These are phyloP conservation scores for Diplosphaera chodatii DNA, from an alignment of 139 green algal genomes.

Conservation along the genomic window DNA sequence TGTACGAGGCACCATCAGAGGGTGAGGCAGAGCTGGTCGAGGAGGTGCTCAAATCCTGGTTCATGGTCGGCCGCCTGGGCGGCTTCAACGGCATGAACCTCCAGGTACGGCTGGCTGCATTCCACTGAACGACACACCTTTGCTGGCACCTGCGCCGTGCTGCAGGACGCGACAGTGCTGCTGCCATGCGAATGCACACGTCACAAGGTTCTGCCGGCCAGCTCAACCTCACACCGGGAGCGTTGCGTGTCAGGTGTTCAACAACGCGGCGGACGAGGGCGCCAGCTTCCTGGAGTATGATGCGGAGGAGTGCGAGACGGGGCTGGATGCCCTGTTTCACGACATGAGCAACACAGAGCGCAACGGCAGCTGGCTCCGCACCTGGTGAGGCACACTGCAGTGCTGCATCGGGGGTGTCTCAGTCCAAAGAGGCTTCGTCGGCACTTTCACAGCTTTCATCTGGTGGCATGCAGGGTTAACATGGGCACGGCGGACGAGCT, in stretches of 20 bases:
- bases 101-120: constrained; percentile 50
- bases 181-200: no score
- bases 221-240: no score
- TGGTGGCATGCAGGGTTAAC: constrained; percentile 72
- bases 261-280: constrained; percentile 33
- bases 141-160: no score
- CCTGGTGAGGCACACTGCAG: constrained; percentile 54
- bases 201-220: no score
- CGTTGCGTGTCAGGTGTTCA: no score
- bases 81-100: constrained; percentile 80
- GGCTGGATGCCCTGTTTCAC: constrained; percentile 45
- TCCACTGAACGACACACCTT: no score
- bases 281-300: constrained; percentile 65
- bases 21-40: constrained; percentile 53
- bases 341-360: constrained; percentile 60
- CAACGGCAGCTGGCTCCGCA: constrained; percentile 42
- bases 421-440: no score
- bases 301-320: constrained; percentile 11
- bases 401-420: no score
- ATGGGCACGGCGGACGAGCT: constrained; percentile 85
- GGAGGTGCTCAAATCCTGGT: constrained; percentile 71
- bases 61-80: constrained; percentile 79
- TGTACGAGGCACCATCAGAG: constrained; percentile 18
- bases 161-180: no score
- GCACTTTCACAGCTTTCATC: no score